Percentiles rank a stretch among this genome's conserved stretches.
phyloP scores from a whole-genome alignment of 306 rosid genomes.

The Fragaria nilgerrensis region DNA sequence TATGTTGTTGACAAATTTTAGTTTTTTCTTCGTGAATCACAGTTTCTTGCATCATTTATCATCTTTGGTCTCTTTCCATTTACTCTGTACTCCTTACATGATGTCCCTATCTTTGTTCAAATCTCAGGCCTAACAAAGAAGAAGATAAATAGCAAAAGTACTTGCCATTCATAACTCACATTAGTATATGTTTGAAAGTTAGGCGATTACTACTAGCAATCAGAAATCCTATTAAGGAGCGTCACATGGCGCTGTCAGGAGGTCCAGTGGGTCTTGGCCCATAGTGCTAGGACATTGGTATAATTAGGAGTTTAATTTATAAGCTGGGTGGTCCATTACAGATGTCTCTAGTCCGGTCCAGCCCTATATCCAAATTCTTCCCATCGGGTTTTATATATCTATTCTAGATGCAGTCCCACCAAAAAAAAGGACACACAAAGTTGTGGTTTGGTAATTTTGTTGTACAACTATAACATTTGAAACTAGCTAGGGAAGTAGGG shows the following conservation, averaged over 20 bases:
- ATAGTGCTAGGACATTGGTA: not conserved
- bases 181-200: not conserved
- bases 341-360: not conserved
- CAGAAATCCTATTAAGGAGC: not conserved
- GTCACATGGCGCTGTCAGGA: not conserved
- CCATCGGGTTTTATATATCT: not conserved
- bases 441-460: not conserved
- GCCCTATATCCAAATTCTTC: not conserved
- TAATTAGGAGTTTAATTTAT: not conserved
- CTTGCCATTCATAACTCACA: not conserved
- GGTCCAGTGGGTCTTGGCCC: conserved; percentile 8
- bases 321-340: no score
- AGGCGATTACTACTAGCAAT: not conserved
- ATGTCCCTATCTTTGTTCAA: not conserved
- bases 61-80: no score
- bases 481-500: not conserved
- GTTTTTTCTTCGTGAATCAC: no score
- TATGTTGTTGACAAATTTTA: not conserved
- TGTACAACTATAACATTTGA: not conserved
- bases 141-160: not conserved
- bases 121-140: not conserved
- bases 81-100: not conserved
- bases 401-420: not conserved
- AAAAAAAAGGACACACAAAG: not conserved
- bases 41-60: no score